Conservation (phyloP, 2,329 filamentous ascomycete genomes). For the Penicillium decumbens region DNA sequence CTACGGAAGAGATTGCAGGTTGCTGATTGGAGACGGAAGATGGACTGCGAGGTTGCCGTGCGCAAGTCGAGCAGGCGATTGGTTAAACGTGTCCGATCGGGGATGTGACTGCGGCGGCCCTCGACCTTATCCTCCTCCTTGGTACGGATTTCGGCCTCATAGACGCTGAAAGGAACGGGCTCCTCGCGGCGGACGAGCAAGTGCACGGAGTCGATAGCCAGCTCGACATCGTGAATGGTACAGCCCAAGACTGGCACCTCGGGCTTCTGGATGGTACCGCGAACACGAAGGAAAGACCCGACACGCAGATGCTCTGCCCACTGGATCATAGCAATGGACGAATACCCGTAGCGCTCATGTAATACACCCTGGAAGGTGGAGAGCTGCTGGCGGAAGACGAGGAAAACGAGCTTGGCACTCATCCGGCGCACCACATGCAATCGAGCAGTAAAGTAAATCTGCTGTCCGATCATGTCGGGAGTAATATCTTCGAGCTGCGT, state of each 20-base stretch:
- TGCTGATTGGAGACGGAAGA: slow-evolving; percentile 80
- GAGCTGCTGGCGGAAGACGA: slow-evolving; percentile 80
- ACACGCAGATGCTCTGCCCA: slow-evolving; percentile 79
- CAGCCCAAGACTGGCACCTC: slow-evolving; percentile 71
- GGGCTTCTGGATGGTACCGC: slow-evolving; percentile 67
- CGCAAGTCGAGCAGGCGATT: slow-evolving; percentile 81
- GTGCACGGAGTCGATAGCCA: slow-evolving; percentile 64
- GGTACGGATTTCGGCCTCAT: slow-evolving; percentile 62
- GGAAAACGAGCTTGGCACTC: slow-evolving; percentile 76
- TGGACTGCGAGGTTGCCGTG: slow-evolving; percentile 78
- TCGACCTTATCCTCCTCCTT: slow-evolving; percentile 54
- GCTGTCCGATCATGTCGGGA: slow-evolving; percentile 52
- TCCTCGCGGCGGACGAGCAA: slow-evolving; percentile 59
- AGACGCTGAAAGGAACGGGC: slow-evolving; percentile 63
- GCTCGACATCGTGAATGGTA: slow-evolving; percentile 69
- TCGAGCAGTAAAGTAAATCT: slow-evolving; percentile 64
- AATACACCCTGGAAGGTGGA: slow-evolving; percentile 81
- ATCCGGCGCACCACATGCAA: slow-evolving; percentile 76
- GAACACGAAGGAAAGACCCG: slow-evolving; percentile 73
- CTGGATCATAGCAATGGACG: slow-evolving; percentile 71
- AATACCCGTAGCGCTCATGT: slow-evolving; percentile 54
- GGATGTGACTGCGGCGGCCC: slow-evolving; percentile 57
- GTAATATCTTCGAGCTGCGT: slow-evolving; percentile 51
- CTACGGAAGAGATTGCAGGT: slow-evolving; percentile 75
- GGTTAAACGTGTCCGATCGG: slow-evolving; percentile 67